phyloP scores from a whole-genome alignment of 768 basidiomycete species.

The Clitopilus hobsonii region DNA sequence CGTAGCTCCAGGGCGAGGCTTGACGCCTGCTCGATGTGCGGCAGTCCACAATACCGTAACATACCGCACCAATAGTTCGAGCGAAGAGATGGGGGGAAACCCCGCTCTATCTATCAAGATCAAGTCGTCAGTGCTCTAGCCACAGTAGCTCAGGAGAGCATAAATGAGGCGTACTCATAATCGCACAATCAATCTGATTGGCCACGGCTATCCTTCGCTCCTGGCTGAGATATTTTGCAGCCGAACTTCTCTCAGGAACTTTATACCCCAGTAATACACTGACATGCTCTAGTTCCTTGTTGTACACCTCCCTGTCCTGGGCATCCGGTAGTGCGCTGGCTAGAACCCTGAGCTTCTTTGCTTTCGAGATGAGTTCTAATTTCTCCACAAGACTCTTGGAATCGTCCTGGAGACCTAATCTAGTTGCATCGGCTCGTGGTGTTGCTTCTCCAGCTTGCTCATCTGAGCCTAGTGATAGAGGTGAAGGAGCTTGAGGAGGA shows the following conservation, averaged over 20 bases:
- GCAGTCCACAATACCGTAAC: conserved; percentile 57
- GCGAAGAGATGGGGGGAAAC: conserved; percentile 47
- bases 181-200: conserved; percentile 83
- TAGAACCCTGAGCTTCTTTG: conserved; percentile 63
- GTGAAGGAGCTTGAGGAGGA: conserved; percentile 14
- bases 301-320: conserved; percentile 55
- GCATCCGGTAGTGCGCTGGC: conserved; percentile 52
- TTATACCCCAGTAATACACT: conserved; percentile 80
- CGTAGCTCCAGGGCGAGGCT: conserved; percentile 42
- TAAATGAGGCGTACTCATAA: conserved; percentile 59
- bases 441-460: neutral
- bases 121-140: neutral
- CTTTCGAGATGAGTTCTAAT: conserved; percentile 45
- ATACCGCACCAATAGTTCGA: conserved; percentile 66
- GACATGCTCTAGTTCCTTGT: conserved; percentile 69
- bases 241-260: conserved; percentile 70
- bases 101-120: conserved; percentile 41
- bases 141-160: neutral
- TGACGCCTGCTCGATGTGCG: conserved; percentile 45
- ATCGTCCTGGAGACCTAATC: conserved; percentile 17
- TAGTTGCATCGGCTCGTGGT: neutral
- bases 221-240: conserved; percentile 72
- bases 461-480: neutral
- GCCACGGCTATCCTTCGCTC: conserved; percentile 78
- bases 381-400: conserved; percentile 35